Base-by-base conservation (phyloP, 495 filamentous ascomycete genomes). In the Penicillium alfredii region DNA sequence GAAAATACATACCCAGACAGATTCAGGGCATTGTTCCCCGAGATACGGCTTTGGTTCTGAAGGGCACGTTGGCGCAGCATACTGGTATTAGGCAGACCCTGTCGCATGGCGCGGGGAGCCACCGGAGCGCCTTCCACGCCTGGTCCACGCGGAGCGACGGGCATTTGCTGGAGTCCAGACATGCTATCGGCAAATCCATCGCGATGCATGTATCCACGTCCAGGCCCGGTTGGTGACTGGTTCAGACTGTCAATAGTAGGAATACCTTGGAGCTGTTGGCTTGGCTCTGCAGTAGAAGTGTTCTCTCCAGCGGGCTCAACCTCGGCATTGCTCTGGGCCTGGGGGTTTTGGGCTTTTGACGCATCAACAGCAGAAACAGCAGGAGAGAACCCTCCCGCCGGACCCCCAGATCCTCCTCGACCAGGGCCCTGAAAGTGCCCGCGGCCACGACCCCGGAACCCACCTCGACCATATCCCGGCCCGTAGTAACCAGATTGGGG, bases 61-160 rank as follows among this genome's bases (percentile, higher is more conserved):
- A 63, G 60, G 10, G 49, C 50, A n/a, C 67, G 55, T n/a, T 68
- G 61, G 6, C 68, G 61, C 1, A 63, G 35, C 0, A 78, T 72
- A 56, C 80, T 81, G 28, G 81, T 85, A 59, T 88, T 89, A 33
- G 84, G 81, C 13, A 81, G 72, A 11, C 89, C 88, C 51, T 90
- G 78, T 44, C 93, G 69, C 80, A 97, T 88, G 11, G 93, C 92
- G 60, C 92, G 88, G 2, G 92, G 92, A 1, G 87, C 92, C 33
- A 82, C 92, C 18, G 92, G 92, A 16, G 92, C 92, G 59, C 80
- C 80, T 58, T 73, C 77, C 28, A 84, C 80, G n/a, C 80, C 80
- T 24, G 70, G 63, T 8, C 76, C 77, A 48, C 59, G 56, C 0
- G 68, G 67, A 44, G 66, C 64, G 24, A 53, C 42, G 12, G 56